phyloP scores from a whole-genome alignment of 1,284 basidiomycete species.

The Ganoderma sp. region DNA sequence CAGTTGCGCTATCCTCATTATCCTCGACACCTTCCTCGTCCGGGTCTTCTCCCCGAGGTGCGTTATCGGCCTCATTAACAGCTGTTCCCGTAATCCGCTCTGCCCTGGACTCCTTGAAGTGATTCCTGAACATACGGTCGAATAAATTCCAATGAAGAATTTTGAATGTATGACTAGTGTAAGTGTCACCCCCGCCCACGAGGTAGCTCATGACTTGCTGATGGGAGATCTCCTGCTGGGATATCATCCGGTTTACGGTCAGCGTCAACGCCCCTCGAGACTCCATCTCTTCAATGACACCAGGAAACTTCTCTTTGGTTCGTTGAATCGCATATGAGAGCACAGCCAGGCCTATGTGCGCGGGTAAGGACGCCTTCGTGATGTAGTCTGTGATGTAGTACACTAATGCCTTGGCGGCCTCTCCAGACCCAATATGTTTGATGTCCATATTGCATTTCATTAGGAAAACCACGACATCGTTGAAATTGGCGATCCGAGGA shows the following conservation, averaged over 20 bases:
- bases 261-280: neutral
- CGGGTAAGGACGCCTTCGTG: neutral
- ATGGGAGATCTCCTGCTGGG: neutral
- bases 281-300: neutral
- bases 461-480: neutral
- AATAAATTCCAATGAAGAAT: neutral
- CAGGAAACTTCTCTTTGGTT: neutral
- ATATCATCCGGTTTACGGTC: neutral
- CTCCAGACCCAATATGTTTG: neutral
- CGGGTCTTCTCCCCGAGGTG: too few species aligned
- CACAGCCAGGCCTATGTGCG: too few species aligned
- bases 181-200: neutral
- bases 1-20: too few species aligned
- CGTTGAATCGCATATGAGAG: neutral
- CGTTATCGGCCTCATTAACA: too few species aligned
- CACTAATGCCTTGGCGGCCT: neutral
- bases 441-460: slow-evolving; percentile 1
- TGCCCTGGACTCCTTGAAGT: neutral
- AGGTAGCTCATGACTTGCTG: neutral
- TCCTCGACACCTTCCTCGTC: too few species aligned
- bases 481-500: neutral
- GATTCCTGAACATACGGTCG: neutral
- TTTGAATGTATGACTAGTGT: neutral
- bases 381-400: neutral
- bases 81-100: too few species aligned